Percentiles rank a stretch among this genome's conserved stretches.
Evolutionary conservation across 345 rosid species (phyloP).

Genomic region (Eucalyptus victrix): DNA sequence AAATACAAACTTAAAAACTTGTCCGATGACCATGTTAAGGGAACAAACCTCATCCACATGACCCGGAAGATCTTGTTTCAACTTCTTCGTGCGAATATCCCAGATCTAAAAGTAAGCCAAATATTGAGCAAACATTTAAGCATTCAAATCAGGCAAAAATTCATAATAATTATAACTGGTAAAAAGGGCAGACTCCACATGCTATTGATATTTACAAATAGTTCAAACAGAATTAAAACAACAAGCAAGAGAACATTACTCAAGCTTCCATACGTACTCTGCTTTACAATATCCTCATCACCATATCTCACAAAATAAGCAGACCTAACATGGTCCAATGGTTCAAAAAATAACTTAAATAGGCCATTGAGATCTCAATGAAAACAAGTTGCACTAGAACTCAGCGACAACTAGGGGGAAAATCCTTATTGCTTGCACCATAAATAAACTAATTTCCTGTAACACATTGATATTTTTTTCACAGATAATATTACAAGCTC

Average conservation of each 20-base stretch:
- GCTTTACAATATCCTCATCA: not conserved
- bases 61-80: conserved; percentile 93
- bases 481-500: not conserved
- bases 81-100: conserved; percentile 65
- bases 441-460: not conserved
- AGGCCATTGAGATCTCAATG: not conserved
- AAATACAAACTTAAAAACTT: not conserved
- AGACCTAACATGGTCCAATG: not conserved
- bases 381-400: not conserved
- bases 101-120: conserved; percentile 40
- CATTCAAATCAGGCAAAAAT: not conserved
- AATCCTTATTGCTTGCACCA: not conserved
- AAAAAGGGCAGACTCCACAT: not conserved
- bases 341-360: not conserved
- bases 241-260: not conserved
- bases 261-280: not conserved
- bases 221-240: not conserved
- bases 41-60: conserved; percentile 78
- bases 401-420: not conserved
- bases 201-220: not conserved
- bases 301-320: not conserved
- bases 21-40: not conserved
- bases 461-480: not conserved
- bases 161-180: not conserved
- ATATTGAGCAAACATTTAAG: not conserved